Percentiles rank a stretch among this genome's conserved stretches.
Evolutionary conservation across 129 eudicot genomes (phyloP).

Genomic region (Solidago caesia): DNA sequence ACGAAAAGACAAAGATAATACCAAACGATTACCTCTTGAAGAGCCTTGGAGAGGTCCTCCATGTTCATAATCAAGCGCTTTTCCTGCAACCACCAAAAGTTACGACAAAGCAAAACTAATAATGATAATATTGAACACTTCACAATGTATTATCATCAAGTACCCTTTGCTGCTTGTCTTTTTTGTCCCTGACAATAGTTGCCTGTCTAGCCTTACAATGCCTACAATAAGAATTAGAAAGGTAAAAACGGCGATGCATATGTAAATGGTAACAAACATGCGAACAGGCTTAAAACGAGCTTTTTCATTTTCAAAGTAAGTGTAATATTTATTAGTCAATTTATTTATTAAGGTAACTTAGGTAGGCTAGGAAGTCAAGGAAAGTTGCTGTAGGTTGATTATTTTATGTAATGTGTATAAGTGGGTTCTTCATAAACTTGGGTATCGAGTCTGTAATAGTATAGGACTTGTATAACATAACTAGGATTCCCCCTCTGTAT

Average conservation of each 20-base stretch:
- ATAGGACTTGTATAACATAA: too few relatives aligned
- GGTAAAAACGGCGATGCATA: background rate
- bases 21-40: constrained; percentile 54
- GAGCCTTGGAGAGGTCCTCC: constrained; percentile 89
- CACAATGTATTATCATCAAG: background rate
- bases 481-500: too few relatives aligned
- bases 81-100: constrained; percentile 45
- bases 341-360: too few relatives aligned
- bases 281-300: background rate
- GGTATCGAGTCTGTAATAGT: too few relatives aligned
- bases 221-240: constrained; percentile 35
- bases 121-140: background rate
- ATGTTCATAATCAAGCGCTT: constrained; percentile 82
- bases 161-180: constrained; percentile 86
- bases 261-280: background rate
- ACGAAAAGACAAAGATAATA: background rate
- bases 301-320: too few relatives aligned
- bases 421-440: too few relatives aligned
- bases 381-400: too few relatives aligned
- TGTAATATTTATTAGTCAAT: too few relatives aligned
- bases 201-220: constrained; percentile 91
- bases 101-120: background rate
- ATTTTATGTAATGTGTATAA: too few relatives aligned
- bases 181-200: constrained; percentile 66
- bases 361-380: too few relatives aligned